Base-by-base conservation (phyloP, 2,329 filamentous ascomycete genomes). In the Monilinia polystroma region DNA sequence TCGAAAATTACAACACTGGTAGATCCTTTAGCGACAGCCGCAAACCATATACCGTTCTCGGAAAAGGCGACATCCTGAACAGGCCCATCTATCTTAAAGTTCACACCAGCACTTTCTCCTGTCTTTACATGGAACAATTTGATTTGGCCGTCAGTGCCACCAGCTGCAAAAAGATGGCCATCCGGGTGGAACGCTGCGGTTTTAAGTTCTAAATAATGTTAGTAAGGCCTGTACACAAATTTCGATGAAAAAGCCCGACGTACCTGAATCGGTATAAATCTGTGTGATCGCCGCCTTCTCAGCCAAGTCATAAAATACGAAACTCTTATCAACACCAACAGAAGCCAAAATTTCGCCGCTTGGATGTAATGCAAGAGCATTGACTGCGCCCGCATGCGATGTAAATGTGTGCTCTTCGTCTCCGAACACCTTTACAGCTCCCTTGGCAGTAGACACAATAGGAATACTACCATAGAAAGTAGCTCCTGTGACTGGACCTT, bases 41-140 rank as follows among this genome's bases (percentile, higher is more conserved):
- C 94, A 70, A 99, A 88, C 92, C 93, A 98, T 74, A 91, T 97
- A 32, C 95, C 95, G 73, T 99, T 99, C 78, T 99, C 95, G 0
- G 93, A 97, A 79, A 99, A 99, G 67, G 85, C 84, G 52, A 99
- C 80, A 14, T 87, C 86, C 73, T 91, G 87, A 3, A 97, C 84
- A 0, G 93, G 87, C 0, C 87, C 87, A 10, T 84, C 86, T 1
- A 90, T 79, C 26, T 79, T 81, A 78, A 96, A 97, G 66, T 86
- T 87, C 38, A 92, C 92, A 52, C 59, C 51, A 38, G 92, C 91
- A 71, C 87, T 84, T 68, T 89, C 85, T 49, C 93, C 90, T 0
- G 86, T 90, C 78, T 90, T 93, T 72, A 93, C 89, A 78, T 97
- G 91, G 79, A 91, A 98, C 64, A 99, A 85, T 77, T 93, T 92